phyloP scores from a whole-genome alignment of 306 rosid genomes.

The Prinsepia uniflora region DNA sequence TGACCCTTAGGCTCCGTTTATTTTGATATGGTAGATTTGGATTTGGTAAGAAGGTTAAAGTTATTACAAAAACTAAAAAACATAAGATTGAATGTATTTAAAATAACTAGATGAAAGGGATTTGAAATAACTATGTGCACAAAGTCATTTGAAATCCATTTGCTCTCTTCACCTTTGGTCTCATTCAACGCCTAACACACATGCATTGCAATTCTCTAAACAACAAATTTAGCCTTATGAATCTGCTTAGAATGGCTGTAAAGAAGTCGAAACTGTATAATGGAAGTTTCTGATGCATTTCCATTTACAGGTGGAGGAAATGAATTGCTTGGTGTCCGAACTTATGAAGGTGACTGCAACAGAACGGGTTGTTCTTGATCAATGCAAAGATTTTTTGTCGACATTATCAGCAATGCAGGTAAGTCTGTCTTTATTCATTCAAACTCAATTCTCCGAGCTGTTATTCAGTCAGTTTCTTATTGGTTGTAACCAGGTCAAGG shows the following conservation, averaged over 20 bases:
- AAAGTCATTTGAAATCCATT: no score
- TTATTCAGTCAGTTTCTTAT: slow-evolving; percentile 17
- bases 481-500: slow-evolving; percentile 57
- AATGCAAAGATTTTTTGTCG: slow-evolving; percentile 74
- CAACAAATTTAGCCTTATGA: not conserved
- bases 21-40: no score
- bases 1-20: not conserved
- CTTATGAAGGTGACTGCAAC: slow-evolving; percentile 72
- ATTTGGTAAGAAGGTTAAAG: no score
- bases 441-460: slow-evolving; percentile 3
- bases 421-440: slow-evolving; percentile 12
- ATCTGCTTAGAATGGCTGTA: not conserved
- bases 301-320: slow-evolving; percentile 68
- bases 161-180: no score
- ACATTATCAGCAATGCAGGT: slow-evolving; percentile 78
- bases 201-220: no score
- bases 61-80: no score
- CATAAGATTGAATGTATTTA: no score
- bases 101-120: no score
- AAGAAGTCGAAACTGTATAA: not conserved
- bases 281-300: slow-evolving; percentile 25
- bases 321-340: slow-evolving; percentile 72
- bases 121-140: no score
- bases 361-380: slow-evolving; percentile 70
- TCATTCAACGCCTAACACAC: no score